Evolutionary conservation across 148 eudicot genomes (phyloP).

Genomic region (Vaccinium vitisidaea): DNA sequence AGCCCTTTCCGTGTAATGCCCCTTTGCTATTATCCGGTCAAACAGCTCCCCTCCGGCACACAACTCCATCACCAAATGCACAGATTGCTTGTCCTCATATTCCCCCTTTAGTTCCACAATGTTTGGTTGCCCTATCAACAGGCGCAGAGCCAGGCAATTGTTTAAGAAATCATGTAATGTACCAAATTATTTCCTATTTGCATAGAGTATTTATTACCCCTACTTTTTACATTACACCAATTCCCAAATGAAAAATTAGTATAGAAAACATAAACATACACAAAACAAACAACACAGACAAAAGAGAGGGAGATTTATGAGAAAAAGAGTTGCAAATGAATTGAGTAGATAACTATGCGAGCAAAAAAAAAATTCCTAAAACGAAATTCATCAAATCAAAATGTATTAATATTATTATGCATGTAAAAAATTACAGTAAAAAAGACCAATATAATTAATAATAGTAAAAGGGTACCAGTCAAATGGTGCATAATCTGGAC

Average conservation of each 20-base stretch:
- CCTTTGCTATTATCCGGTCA: constrained; percentile 84
- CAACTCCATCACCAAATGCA: constrained; percentile 88
- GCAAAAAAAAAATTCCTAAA: no score
- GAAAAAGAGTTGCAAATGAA: no score
- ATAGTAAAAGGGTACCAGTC: constrained; percentile 16
- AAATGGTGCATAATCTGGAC: constrained; percentile 89
- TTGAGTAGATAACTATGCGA: no score
- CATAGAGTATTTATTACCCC: no score
- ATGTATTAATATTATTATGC: not conserved
- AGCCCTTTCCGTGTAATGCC: constrained; percentile 84
- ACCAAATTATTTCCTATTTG: not conserved
- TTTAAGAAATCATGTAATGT: not conserved
- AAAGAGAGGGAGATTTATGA: no score
- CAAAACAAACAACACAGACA: no score
- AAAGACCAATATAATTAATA: not conserved
- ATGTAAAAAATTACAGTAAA: not conserved
- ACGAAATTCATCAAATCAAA: no score
- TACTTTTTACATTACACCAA: no score
- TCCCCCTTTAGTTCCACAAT: constrained; percentile 89
- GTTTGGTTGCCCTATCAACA: constrained; percentile 54
- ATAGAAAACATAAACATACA: no score
- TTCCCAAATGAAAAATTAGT: no score
- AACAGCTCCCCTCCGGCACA: constrained; percentile 97
- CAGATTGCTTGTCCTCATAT: constrained; percentile 83
- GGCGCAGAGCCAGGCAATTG: not conserved